Evolutionary conservation across 768 basidiomycete species (phyloP).

Genomic region (Xerocomellus amylosporus): DNA sequence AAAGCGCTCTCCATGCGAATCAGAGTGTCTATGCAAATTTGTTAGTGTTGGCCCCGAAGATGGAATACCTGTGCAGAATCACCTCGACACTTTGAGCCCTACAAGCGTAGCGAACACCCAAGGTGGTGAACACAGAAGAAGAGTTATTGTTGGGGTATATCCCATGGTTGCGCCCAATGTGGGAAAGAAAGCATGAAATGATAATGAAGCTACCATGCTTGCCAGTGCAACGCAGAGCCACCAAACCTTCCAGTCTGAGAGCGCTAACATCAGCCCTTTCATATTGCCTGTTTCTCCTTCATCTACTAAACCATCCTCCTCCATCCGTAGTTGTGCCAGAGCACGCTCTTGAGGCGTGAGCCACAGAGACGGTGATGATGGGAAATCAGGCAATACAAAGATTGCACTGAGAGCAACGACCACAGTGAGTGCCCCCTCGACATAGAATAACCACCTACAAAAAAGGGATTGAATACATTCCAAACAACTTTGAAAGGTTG

Average conservation of each 20-base stretch:
- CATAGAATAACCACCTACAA: conserved; percentile 68
- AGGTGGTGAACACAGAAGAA: conserved; percentile 70
- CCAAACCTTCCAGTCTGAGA: conserved; percentile 84
- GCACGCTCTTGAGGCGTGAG: conserved; percentile 54
- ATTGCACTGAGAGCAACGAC: conserved; percentile 50
- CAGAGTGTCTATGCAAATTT: conserved; percentile 55
- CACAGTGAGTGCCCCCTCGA: conserved; percentile 59
- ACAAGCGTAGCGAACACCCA: conserved; percentile 62
- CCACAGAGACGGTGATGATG: conserved; percentile 56
- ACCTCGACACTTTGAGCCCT: conserved; percentile 54
- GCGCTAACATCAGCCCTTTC: conserved; percentile 47
- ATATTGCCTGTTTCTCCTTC: conserved; percentile 40
- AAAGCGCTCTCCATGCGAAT: conserved; percentile 67
- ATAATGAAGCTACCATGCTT: conserved; percentile 54
- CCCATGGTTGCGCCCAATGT: conserved; percentile 74
- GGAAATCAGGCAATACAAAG: conserved; percentile 75
- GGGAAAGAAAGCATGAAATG: conserved; percentile 81
- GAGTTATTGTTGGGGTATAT: conserved; percentile 58
- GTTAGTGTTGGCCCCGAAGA: neutral
- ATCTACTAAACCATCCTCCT: conserved; percentile 61
- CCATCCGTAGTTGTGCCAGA: conserved; percentile 58
- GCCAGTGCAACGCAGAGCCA: conserved; percentile 66
- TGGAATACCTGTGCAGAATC: conserved; percentile 4
- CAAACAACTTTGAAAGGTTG: neutral
- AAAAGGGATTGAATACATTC: neutral